Percentiles rank a stretch among this genome's conserved stretches.
Conservation (phyloP, 2,329 filamentous ascomycete species). For the Neopestalotiopsis rosae region DNA sequence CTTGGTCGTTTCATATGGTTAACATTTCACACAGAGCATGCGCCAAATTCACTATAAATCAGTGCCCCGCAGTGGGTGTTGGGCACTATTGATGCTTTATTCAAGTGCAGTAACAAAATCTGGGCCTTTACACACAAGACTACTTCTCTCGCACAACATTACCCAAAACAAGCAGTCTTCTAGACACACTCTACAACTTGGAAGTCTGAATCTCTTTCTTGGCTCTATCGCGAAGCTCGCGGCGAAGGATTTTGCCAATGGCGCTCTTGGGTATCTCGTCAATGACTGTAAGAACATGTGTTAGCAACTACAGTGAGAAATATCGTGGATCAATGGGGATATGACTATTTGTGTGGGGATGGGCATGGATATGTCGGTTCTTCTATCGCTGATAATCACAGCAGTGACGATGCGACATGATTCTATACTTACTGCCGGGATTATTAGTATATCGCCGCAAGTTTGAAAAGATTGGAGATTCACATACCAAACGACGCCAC, state of each 20-base stretch:
- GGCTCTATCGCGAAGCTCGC: conserved; percentile 3
- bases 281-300: not conserved
- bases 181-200: not conserved
- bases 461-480: not conserved
- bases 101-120: not conserved
- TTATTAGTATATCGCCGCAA: not conserved
- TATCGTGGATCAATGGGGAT: not conserved
- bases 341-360: not conserved
- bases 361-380: not conserved
- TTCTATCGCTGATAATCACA: not conserved
- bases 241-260: conserved; percentile 12
- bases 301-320: not conserved
- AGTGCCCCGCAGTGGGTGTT: no score
- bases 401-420: not conserved
- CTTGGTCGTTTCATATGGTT: no score
- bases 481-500: conserved; percentile 27
- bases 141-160: not conserved
- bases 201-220: not conserved
- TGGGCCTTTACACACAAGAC: not conserved
- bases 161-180: not conserved
- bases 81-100: no score
- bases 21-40: no score
- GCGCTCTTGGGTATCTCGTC: conserved; percentile 13
- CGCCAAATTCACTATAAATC: no score
- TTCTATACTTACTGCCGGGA: not conserved